phyloP scores from a whole-genome alignment of 2,329 filamentous ascomycete species.

The Trichoderma gracile region DNA sequence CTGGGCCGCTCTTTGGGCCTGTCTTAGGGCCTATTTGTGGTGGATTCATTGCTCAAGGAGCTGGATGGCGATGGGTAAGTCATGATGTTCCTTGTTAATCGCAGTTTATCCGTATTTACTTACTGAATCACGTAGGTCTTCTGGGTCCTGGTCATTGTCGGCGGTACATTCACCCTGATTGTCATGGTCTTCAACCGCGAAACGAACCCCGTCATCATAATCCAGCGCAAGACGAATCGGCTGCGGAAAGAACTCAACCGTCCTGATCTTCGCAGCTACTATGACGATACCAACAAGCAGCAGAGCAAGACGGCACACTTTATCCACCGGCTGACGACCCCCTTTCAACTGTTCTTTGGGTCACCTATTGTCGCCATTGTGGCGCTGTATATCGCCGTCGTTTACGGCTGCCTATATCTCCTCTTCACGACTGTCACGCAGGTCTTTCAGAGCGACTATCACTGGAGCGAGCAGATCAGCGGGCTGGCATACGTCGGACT shows the following conservation, averaged over 20 bases:
- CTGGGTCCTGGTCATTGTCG: conserved; percentile 50
- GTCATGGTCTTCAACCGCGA: conserved; percentile 43
- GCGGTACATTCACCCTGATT: conserved; percentile 31
- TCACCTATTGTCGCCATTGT: conserved; percentile 51
- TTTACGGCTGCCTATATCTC: conserved; percentile 17
- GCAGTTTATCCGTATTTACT: neutral
- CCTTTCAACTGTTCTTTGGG: conserved; percentile 51
- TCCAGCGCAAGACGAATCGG: conserved; percentile 49
- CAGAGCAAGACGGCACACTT: conserved; percentile 28
- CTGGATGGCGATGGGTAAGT: conserved; percentile 54
- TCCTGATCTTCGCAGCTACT: conserved; percentile 48
- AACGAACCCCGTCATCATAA: conserved; percentile 48
- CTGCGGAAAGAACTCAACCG: conserved; percentile 48
- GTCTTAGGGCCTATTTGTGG: conserved; percentile 51
- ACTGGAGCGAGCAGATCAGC: conserved; percentile 32
- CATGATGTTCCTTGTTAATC: neutral
- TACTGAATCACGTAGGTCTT: conserved; percentile 30
- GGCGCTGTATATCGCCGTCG: conserved; percentile 33
- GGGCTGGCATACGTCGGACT: conserved; percentile 53
- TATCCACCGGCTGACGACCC: conserved; percentile 53
- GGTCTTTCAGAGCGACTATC: conserved; percentile 44
- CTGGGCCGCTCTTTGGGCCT: conserved; percentile 61
- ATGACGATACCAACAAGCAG: conserved; percentile 40
- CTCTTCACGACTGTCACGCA: conserved; percentile 46
- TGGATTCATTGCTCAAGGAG: conserved; percentile 50